Base-by-base conservation (phyloP, 2,329 filamentous ascomycete genomes). In the Aspergillus arachidicola region DNA sequence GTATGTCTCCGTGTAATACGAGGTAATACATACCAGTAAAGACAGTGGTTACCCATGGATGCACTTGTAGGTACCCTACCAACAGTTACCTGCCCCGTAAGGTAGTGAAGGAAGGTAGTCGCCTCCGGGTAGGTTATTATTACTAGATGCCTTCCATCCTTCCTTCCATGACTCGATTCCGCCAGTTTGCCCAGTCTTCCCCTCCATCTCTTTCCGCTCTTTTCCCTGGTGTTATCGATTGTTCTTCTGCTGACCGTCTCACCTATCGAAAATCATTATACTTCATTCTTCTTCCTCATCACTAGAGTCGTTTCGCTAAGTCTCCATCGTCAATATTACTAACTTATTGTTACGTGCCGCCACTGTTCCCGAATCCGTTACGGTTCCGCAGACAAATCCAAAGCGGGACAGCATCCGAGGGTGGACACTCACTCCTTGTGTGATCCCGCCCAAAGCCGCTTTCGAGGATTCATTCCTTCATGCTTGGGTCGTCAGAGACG, bases 401-500 rank as follows among this genome's bases (percentile, higher is more conserved):
- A 71, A 75, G 71, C 72, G 74, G 75, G 73, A 74, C 75, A 69
- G 71, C 70, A 73, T 75, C 74, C 74, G 73, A 77, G 70, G 72
- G 73, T 75, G 71, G 72, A 75, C 69, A 64, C 62, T 66, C 64
- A 26, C 30, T 55, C 63, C 60, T 62, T 62, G 67, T 70, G 66
- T 67, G 68, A 72, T 71, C 65, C 70, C 71, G 71, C 71, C 69
- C 68, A 74, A 73, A 74, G 71, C 70, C 69, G 68, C 68, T 69
- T 71, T 73, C 72, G 66, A 71, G 66, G 67, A 66, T 63, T 70
- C 71, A 66, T 69, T 71, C 66, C 69, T 80, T 79, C 75, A 86
- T 84, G 81, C 83, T 84, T 79, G 82, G 84, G 80, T 82, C 82
- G 73, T 79, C 80, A 66, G 58, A 57, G 59, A 62, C 67, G 59